These are phyloP conservation scores for Neofusicoccum umdonicola DNA, from an alignment of 2,329 filamentous ascomycete species.

Conservation along the genomic window DNA sequence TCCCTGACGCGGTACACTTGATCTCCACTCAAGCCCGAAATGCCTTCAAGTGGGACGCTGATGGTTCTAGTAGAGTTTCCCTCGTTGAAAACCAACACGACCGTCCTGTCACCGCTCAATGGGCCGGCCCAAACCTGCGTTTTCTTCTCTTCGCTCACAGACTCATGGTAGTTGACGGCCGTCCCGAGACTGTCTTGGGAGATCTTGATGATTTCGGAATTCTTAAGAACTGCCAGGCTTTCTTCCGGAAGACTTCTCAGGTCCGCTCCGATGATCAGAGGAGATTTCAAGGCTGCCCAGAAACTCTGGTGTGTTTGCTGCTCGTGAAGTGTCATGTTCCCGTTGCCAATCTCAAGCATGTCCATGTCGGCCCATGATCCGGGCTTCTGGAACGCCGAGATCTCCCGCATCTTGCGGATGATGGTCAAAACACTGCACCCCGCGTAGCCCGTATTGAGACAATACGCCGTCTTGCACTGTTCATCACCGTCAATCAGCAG, in stretches of 20 bases:
- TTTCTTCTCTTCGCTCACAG: not conserved
- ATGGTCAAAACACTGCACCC: slow-evolving; percentile 28
- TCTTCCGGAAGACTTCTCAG: slow-evolving; percentile 29
- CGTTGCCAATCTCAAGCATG: slow-evolving; percentile 49
- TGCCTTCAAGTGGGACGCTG: not conserved
- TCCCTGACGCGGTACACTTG: not conserved
- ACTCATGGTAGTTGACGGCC: not conserved
- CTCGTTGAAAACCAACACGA: not conserved
- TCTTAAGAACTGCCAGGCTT: slow-evolving; percentile 44
- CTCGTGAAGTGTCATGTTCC: slow-evolving; percentile 46
- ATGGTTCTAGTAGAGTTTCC: not conserved
- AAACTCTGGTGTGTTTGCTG: slow-evolving; percentile 52
- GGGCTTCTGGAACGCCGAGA: slow-evolving; percentile 30
- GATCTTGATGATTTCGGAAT: slow-evolving; percentile 40
- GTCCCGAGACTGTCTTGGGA: slow-evolving; percentile 43
- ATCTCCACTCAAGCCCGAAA: not conserved
- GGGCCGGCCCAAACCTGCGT: not conserved
- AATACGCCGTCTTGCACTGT: slow-evolving; percentile 33
- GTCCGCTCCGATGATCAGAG: slow-evolving; percentile 49
- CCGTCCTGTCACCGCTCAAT: not conserved
- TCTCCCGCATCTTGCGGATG: slow-evolving; percentile 36
- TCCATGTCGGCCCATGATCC: slow-evolving; percentile 22
- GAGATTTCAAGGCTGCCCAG: slow-evolving; percentile 53
- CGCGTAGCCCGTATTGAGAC: slow-evolving; percentile 27
- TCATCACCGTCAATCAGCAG: slow-evolving; percentile 21